These are phyloP conservation scores for Trametes cingulata DNA, from an alignment of 768 basidiomycete species.

Conservation along the genomic window DNA sequence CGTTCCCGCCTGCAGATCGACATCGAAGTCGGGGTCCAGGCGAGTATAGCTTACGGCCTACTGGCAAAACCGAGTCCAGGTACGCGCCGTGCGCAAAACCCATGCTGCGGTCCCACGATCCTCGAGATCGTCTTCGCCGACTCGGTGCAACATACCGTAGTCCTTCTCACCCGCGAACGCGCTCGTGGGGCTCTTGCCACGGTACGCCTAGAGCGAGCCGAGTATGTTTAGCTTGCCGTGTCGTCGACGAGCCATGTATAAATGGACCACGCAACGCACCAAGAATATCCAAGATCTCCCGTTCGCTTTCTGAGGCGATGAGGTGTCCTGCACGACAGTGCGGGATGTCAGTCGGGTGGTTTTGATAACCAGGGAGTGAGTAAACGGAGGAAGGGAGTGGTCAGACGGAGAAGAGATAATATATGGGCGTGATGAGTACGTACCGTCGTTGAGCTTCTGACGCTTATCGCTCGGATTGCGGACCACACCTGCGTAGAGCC, in stretches of 20 bases:
- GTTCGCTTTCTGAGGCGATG: constrained; percentile 81
- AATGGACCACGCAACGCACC: constrained; percentile 34
- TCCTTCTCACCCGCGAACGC: constrained; percentile 38
- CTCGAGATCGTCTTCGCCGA: neutral
- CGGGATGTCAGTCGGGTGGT: neutral
- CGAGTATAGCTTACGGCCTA: too few species aligned
- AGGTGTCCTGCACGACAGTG: constrained; percentile 34
- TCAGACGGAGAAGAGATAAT: neutral
- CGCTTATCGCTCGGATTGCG: constrained; percentile 65
- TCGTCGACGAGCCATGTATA: neutral
- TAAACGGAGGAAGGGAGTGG: neutral
- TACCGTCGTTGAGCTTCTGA: constrained; percentile 63
- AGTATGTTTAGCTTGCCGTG: neutral
- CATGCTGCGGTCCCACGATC: neutral
- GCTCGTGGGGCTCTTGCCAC: constrained; percentile 81
- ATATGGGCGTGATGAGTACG: constrained; percentile 18
- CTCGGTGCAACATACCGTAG: neutral
- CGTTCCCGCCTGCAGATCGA: too few species aligned
- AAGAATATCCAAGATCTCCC: constrained; percentile 81
- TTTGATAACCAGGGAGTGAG: neutral
- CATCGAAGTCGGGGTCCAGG: too few species aligned
- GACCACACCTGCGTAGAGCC: constrained; percentile 70
- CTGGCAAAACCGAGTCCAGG: too few species aligned
- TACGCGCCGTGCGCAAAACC: too few species aligned
- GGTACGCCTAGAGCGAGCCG: constrained; percentile 52